phyloP scores from a whole-genome alignment of 768 basidiomycete genomes.

The Scleroderma citrinum region DNA sequence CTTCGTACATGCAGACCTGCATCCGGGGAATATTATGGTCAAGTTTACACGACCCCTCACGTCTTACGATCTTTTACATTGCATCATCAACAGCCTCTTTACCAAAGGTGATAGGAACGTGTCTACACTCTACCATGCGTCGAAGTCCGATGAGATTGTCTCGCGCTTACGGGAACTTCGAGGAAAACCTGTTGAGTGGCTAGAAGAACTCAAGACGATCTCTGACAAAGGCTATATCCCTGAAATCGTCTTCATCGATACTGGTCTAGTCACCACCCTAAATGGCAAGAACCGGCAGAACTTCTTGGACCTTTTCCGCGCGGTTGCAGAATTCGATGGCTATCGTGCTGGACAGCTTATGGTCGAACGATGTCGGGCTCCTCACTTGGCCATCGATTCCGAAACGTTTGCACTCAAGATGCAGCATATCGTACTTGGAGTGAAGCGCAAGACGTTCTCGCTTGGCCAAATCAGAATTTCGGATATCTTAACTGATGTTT shows the following conservation, averaged over 20 bases:
- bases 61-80: slow-evolving; percentile 56
- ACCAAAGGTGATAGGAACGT: slow-evolving; percentile 26
- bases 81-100: slow-evolving; percentile 53
- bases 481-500: slow-evolving; percentile 85
- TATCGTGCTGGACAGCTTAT: slow-evolving; percentile 93
- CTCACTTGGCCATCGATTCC: slow-evolving; percentile 82
- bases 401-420: slow-evolving; percentile 98
- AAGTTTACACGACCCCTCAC: slow-evolving; percentile 88
- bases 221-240: slow-evolving; percentile 76
- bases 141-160: slow-evolving; percentile 58
- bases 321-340: slow-evolving; percentile 95
- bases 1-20: slow-evolving; percentile 90
- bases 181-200: slow-evolving; percentile 62
- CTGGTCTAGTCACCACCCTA: slow-evolving; percentile 88
- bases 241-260: slow-evolving; percentile 94
- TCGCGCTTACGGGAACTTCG: slow-evolving; percentile 58
- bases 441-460: slow-evolving; percentile 96
- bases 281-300: slow-evolving; percentile 78
- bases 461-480: slow-evolving; percentile 96
- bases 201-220: slow-evolving; percentile 55
- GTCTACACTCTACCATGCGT: slow-evolving; percentile 22
- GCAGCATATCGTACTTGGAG: slow-evolving; percentile 88
- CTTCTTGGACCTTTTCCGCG: slow-evolving; percentile 94
- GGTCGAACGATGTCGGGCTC: slow-evolving; percentile 90
- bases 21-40: slow-evolving; percentile 96